Evolutionary conservation across 257 asterid species (phyloP).

Genomic region (Mentha longifolia): DNA sequence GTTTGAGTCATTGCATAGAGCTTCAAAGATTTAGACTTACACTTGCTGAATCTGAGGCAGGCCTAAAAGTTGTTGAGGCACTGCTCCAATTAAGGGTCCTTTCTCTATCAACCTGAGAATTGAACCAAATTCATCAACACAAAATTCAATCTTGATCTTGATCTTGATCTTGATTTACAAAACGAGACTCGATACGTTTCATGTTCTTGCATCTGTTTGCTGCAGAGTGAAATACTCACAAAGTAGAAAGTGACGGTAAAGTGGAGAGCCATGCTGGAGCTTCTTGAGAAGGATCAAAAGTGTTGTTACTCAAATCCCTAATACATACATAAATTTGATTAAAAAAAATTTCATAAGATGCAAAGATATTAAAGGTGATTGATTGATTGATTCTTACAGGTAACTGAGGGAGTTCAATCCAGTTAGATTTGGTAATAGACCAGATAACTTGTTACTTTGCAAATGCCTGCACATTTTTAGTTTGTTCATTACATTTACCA

Average conservation of each 20-base stretch:
- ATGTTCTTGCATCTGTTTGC: not conserved
- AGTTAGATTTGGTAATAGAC: slow-evolving; percentile 69
- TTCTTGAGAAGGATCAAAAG: slow-evolving; percentile 53
- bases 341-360: not conserved
- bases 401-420: slow-evolving; percentile 80
- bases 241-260: slow-evolving; percentile 67
- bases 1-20: not conserved
- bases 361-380: not conserved
- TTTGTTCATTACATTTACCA: not conserved
- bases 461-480: slow-evolving; percentile 55
- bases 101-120: slow-evolving; percentile 69
- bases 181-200: slow-evolving; percentile 16
- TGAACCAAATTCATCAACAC: slow-evolving; percentile 24
- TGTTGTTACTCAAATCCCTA: slow-evolving; percentile 92
- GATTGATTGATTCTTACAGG: slow-evolving; percentile 50
- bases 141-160: slow-evolving; percentile 20
- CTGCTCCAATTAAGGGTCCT: slow-evolving; percentile 72
- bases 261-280: slow-evolving; percentile 85
- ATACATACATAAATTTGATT: not conserved
- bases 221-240: slow-evolving; percentile 52
- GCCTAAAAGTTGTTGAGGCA: slow-evolving; percentile 64
- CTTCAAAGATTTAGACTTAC: slow-evolving; percentile 52
- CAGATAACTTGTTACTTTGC: slow-evolving; percentile 69
- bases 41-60: slow-evolving; percentile 88
- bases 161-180: not conserved